These are phyloP conservation scores for Cryphonectria radicalis DNA, from an alignment of 2,329 filamentous ascomycete genomes.

Conservation along the genomic window DNA sequence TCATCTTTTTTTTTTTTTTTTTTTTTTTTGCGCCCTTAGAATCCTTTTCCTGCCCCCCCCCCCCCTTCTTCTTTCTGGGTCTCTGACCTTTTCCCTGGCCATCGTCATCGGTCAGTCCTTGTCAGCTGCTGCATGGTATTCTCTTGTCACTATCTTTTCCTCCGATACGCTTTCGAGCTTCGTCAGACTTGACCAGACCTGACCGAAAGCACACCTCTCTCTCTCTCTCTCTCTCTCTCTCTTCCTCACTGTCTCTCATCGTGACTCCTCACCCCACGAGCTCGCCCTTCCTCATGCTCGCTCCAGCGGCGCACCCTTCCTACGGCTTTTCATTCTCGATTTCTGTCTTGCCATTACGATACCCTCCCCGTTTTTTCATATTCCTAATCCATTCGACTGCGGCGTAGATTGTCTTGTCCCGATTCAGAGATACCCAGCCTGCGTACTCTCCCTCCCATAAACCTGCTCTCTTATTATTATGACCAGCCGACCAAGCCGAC, in stretches of 20 bases:
- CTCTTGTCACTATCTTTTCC: not conserved
- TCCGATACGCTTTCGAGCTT: not conserved
- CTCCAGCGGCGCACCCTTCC: slow-evolving; percentile 4
- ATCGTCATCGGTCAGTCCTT: slow-evolving; percentile 20
- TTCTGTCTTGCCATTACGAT: slow-evolving; percentile 16
- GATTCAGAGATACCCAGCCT: slow-evolving; percentile 25
- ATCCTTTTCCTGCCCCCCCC: slow-evolving; percentile 18
- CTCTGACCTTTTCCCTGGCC: slow-evolving; percentile 2
- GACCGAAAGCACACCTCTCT: slow-evolving; percentile 3
- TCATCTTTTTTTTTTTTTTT: not conserved
- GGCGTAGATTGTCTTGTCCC: slow-evolving; percentile 16
- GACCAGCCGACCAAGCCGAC: slow-evolving; percentile 19
- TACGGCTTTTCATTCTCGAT: slow-evolving; percentile 9
- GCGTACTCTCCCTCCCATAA: slow-evolving; percentile 4
- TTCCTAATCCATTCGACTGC: slow-evolving; percentile 11
- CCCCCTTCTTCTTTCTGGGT: slow-evolving; percentile 8
- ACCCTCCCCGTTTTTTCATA: slow-evolving; percentile 14
- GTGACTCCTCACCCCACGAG: not conserved
- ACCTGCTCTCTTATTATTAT: slow-evolving; percentile 15
- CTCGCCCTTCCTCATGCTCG: slow-evolving; percentile 5
- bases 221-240: not conserved
- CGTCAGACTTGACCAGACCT: not conserved
- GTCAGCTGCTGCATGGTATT: slow-evolving; percentile 17
- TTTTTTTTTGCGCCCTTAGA: slow-evolving; percentile 8
- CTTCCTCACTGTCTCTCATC: not conserved